Evolutionary conservation across 768 basidiomycete species (phyloP), one percentile per base, ranked within the genome.

Genomic region (Pisolithus sp.): DNA sequence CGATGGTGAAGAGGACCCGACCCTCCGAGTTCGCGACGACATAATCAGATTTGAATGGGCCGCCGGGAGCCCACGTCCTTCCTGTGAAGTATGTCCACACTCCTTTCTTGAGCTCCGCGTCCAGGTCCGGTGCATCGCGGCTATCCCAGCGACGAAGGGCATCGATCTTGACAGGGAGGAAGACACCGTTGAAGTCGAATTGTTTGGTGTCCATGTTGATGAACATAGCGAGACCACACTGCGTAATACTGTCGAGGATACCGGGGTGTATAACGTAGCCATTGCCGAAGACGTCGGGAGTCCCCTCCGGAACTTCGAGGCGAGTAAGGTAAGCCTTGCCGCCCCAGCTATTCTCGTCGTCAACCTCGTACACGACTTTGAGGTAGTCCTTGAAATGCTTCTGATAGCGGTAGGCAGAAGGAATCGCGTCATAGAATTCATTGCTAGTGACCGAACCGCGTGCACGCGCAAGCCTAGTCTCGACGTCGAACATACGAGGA

Each of bases 241-340:
- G 65, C 17, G 65, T 66, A 45, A 66, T 64, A 10, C 65, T 67
- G 52, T 69, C 68, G 7, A 69, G 53, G 31, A 69, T 57, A 49
- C 68, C 68, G 3, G 68, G 68, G 51, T 69, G 68, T 46, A 69
- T 63, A 40, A 45, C 53, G 18, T 69, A 69, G 23, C 65, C 63
- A 48, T 56, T 59, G 3, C 62, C 65, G 34, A 62, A 67, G 5
- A 67, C 65, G 7, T 67, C 61, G 7, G 61, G 61, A 10, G 63
- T 65, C 38, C 48, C 53, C 31, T 55, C 53, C 2, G 56, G 56
- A 18, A 57, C 48, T 38, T 57, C 56, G 20, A 57, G 56, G 47
- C 59, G 60, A 9, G 65, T 57, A 3, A 66, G 36, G 46, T 67
- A 65, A 8, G 57, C 65, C 49, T 67, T 67, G 3, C 56, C 49